Conservation (phyloP, 2,329 filamentous ascomycete species). For the Colletotrichum coccodes region DNA sequence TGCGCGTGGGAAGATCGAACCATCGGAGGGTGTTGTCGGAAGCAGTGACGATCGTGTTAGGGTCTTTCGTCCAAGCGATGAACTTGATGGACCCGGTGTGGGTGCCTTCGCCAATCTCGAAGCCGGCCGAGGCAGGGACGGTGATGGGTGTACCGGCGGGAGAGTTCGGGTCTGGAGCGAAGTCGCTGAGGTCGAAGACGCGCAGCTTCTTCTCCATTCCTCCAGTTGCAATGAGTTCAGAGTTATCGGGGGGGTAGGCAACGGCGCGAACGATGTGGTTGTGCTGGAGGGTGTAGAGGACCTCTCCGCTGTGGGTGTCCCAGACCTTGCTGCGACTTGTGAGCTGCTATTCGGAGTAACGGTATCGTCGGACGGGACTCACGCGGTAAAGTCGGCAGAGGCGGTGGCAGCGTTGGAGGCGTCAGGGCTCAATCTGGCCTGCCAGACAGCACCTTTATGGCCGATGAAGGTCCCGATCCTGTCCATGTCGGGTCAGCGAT, state of each 20-base stretch:
- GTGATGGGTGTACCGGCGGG: conserved; percentile 49
- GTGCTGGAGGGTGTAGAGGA: conserved; percentile 87
- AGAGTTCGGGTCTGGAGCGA: conserved; percentile 49
- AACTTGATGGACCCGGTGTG: conserved; percentile 94
- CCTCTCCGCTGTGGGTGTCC: conserved; percentile 95
- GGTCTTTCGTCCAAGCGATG: conserved; percentile 92
- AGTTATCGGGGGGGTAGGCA: conserved; percentile 85
- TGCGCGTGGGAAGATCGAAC: conserved; percentile 86
- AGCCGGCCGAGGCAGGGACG: conserved; percentile 71
- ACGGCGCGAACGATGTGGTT: conserved; percentile 95
- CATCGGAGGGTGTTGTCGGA: conserved; percentile 93
- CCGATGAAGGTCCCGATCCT: conserved; percentile 99
- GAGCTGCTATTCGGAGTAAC: neutral
- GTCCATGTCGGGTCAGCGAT: conserved; percentile 61
- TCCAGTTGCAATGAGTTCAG: conserved; percentile 89
- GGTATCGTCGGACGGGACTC: conserved; percentile 46
- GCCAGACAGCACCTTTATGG: conserved; percentile 98
- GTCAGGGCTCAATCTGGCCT: conserved; percentile 89
- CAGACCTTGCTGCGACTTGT: conserved; percentile 81
- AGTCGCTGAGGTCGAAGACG: conserved; percentile 85
- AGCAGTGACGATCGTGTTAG: conserved; percentile 89
- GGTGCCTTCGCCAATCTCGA: conserved; percentile 87
- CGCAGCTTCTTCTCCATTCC: conserved; percentile 97
- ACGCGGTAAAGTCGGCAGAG: conserved; percentile 96
- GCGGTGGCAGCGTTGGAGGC: conserved; percentile 90